Evolutionary conservation across 1,139 yeast genomes (phyloP).

Genomic region (Suhomyces wounanorum): DNA sequence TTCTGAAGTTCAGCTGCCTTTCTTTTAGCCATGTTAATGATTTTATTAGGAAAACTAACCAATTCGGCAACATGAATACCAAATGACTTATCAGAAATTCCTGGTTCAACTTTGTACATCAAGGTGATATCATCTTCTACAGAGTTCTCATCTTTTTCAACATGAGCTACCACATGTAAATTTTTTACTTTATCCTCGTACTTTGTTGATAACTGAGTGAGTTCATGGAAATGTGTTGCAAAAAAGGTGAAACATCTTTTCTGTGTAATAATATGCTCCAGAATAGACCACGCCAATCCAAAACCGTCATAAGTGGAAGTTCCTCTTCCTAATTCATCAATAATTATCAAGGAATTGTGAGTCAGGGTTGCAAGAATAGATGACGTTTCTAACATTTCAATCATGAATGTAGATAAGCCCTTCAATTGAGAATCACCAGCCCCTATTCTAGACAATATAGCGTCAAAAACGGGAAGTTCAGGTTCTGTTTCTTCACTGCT

Average conservation of each 20-base stretch:
- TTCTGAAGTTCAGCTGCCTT: slow-evolving; percentile 88
- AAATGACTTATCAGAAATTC: slow-evolving; percentile 90
- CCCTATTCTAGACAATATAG: slow-evolving; percentile 94
- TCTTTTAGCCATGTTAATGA: slow-evolving; percentile 91
- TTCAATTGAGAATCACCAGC: slow-evolving; percentile 97
- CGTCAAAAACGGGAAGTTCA: slow-evolving; percentile 81
- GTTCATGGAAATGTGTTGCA: slow-evolving; percentile 97
- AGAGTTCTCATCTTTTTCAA: slow-evolving; percentile 46
- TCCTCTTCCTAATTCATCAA: slow-evolving; percentile 95
- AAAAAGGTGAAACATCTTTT: slow-evolving; percentile 80
- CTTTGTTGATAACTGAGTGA: slow-evolving; percentile 72
- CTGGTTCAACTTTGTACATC: slow-evolving; percentile 87
- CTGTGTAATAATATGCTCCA: slow-evolving; percentile 74
- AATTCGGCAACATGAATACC: slow-evolving; percentile 98
- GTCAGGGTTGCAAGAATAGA: slow-evolving; percentile 88
- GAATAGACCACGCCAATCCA: slow-evolving; percentile 96
- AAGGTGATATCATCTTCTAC: slow-evolving; percentile 74
- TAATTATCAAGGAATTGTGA: slow-evolving; percentile 77
- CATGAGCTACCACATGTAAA: slow-evolving; percentile 92
- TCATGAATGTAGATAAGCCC: slow-evolving; percentile 97
- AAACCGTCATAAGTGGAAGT: slow-evolving; percentile 97
- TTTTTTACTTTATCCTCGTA: slow-evolving; percentile 64
- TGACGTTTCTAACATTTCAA: slow-evolving; percentile 96
- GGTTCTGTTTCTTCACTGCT: slow-evolving; percentile 54
- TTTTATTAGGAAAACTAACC: slow-evolving; percentile 87